Conservation (phyloP, 805 yeast species). For the Kodamaea neixiangensis region DNA sequence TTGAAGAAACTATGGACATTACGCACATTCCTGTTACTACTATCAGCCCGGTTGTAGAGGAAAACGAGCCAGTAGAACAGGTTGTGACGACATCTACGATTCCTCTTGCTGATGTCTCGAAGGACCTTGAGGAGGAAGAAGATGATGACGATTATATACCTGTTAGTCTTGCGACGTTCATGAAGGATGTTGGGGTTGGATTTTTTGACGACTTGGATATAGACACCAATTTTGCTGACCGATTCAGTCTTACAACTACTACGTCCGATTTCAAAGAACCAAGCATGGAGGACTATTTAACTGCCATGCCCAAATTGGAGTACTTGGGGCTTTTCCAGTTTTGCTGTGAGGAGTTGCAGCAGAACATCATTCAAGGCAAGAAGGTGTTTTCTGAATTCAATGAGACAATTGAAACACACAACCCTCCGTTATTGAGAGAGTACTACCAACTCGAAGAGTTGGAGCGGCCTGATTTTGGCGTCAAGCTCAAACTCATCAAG, state of each 20-base stretch:
- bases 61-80: background rate
- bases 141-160: constrained; percentile 30
- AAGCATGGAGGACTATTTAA: constrained; percentile 36
- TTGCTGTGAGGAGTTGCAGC: constrained; percentile 54
- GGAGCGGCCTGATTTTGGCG: constrained; percentile 43
- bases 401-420: constrained; percentile 45
- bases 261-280: constrained; percentile 13
- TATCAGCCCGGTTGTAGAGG: background rate
- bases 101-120: constrained; percentile 25
- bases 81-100: constrained; percentile 25
- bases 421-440: constrained; percentile 51
- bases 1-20: constrained; percentile 11
- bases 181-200: constrained; percentile 40
- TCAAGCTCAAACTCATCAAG: constrained; percentile 52
- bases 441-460: constrained; percentile 43
- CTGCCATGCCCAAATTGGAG: constrained; percentile 43
- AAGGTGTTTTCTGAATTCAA: constrained; percentile 48
- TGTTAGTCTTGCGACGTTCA: constrained; percentile 39
- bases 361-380: constrained; percentile 52
- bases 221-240: constrained; percentile 24
- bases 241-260: constrained; percentile 23
- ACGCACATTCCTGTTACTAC: constrained; percentile 3
- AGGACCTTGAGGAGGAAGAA: constrained; percentile 14
- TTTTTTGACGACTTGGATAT: constrained; percentile 50
- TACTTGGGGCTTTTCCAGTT: constrained; percentile 52